Evolutionary conservation across 2,329 filamentous ascomycete species (phyloP), one percentile per base, ranked within the genome.

Genomic region (Xylariaceae sp.): DNA sequence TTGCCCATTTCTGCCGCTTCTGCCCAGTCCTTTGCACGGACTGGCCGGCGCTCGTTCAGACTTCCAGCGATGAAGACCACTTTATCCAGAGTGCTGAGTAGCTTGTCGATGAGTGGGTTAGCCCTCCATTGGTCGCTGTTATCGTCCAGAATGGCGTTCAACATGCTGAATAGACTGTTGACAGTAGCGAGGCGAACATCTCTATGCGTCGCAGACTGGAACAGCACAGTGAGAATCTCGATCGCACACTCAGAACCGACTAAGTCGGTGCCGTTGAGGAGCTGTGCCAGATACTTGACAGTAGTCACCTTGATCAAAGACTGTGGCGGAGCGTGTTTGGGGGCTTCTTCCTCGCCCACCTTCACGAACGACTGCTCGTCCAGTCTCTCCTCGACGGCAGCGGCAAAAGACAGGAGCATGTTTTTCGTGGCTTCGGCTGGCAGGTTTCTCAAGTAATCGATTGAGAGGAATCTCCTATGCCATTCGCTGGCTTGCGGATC

Each of bases 351-450:
- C n/a, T 61, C 58, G 35, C 61, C 61, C 34, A 61, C 56, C 30
- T 50, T 63, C 10, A 61, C 58, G 47, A 61, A 61, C 4, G 58
- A 63, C 47, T 63, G 61, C 15, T 61, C 61, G 34, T 63, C 61
- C 13, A 63, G 47, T 30, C 61, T 63, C 51, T 61, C 61, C 4
- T 56, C 58, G 8, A 63, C 50, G 3, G 61, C 61, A 13, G 58
- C 23, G 18, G 61, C 58, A 44, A 63, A 61, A 18, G 61, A 63
- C 41, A 63, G 18, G 45, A 63, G 61, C 61, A 61, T 63, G 8
- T 4, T 58, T 34, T 55, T 52, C 4, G 61, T 58, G 6, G 55
- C 56, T 49, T 61, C 47, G 2, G 61, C 58, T 48, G 58, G 61
- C 17, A 63, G 58, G 44, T 44, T 17, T 53, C 17, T 53, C 58